Evolutionary conservation across 306 rosid species (phyloP), one percentile per base, ranked within the genome.

Genomic region (Amphicarpaea edgeworthii): DNA sequence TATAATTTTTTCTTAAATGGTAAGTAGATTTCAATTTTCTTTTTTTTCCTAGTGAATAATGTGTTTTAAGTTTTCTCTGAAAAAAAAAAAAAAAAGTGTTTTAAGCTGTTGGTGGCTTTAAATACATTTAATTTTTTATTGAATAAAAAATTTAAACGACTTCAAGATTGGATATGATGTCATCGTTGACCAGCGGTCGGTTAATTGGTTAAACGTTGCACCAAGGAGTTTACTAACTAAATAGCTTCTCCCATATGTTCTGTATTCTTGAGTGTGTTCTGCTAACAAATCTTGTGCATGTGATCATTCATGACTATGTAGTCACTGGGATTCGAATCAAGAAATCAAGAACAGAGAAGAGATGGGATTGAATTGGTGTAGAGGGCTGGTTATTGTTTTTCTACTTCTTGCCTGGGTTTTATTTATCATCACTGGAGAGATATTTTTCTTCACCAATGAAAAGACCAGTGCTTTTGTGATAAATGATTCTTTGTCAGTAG

Each of bases 381-480:
- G n/a, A 10, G n/a, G 20, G 12, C 7, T 46, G 30, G 42, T 30
- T 10, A 14, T 42, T 62, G 20, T 24, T 43, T 17, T 20, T 19
- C 58, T 75, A 19, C 59, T 61, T 50, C 2, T 62, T 17, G 81
- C 78, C 2, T 28, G 76, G 72, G 85, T 78, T 81, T 45, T 86
- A 77, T 45, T 84, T 64, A 76, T 74, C 64, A 79, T 32, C 40
- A 37, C 57, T 4, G 79, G 62, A 5, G 71, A 67, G 69, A 5
- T 46, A 3, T 32, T 58, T 42, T 61, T 77, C 11, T 85, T 90
- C 23, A 32, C 68, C 62, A 86, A 85, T 30, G 85, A 88, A 32
- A 76, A 30, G 40, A 90, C 88, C 11, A 84, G 93, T 51, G 1
- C 64, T 73, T 89, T 86, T 46, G 61, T 86, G 12, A 88, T 93